Percentiles rank a stretch among this genome's conserved stretches.
Evolutionary conservation across 2,329 filamentous ascomycete genomes (phyloP).

Genomic region (Apiospora sp.): DNA sequence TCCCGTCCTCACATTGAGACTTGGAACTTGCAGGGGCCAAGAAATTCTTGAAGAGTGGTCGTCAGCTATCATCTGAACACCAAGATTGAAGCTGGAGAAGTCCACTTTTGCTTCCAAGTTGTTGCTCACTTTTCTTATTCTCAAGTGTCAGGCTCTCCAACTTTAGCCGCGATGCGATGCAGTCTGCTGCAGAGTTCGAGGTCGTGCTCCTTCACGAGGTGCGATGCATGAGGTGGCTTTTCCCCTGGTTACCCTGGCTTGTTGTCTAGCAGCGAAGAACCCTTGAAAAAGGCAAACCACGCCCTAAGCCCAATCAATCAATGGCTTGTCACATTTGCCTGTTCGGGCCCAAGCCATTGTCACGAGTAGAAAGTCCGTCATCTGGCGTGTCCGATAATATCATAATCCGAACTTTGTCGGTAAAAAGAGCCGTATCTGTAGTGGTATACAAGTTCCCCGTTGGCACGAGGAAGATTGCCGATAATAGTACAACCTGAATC

Average conservation of each 20-base stretch:
- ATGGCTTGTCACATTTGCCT: conserved; percentile 6
- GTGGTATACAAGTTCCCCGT: background rate
- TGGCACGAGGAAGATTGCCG: conserved; percentile 5
- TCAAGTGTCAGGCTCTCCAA: background rate
- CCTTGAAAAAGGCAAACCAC: background rate
- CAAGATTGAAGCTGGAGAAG: conserved; percentile 18
- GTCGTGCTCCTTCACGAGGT: background rate
- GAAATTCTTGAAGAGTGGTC: conserved; percentile 2
- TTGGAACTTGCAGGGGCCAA: conserved; percentile 4
- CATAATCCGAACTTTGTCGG: conserved; percentile 4
- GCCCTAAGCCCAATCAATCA: background rate
- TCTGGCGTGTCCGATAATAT: conserved; percentile 8
- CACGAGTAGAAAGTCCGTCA: conserved; percentile 6
- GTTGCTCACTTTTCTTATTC: background rate
- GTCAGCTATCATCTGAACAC: background rate
- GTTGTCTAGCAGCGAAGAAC: background rate
- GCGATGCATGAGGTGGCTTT: background rate
- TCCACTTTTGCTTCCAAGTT: conserved; percentile 8
- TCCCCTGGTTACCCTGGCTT: background rate
- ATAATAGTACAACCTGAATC: background rate
- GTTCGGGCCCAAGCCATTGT: conserved; percentile 6
- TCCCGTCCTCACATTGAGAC: conserved; percentile 6
- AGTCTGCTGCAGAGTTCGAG: too few species aligned
- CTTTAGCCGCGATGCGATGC: background rate
- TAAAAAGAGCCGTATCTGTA: background rate